Evolutionary conservation across 1,284 basidiomycete genomes (phyloP), one percentile per base, ranked within the genome.

Genomic region (Rhodotorula sp.): DNA sequence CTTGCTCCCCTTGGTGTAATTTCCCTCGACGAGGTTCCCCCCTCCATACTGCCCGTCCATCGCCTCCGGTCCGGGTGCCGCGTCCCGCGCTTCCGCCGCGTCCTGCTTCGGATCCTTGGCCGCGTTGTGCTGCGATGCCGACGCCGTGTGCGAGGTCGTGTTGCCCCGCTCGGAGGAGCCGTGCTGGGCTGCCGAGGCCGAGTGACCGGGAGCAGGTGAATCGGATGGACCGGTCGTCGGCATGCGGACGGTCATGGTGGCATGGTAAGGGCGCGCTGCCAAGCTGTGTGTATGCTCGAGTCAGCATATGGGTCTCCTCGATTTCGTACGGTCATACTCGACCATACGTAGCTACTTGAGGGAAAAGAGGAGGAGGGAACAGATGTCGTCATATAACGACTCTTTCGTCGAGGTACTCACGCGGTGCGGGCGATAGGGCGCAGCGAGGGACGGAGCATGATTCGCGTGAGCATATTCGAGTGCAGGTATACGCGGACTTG

Each of bases 21-120:
- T 57, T 3, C 60, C 60, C 48, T 67, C 66, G 60, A 62, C 60
- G 20, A 56, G 24, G 20, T 51, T 37, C 4, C 60, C 66, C 0
- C 20, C n/a, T 3, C 66, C 66, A n/a, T 67, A 67, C 54, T 58
- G 54, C 0, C n/a, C 66, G 17, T 67, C 66, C 18, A 60, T 60
- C 7, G 46, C 66, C 17, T 61, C 66, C 7, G 51, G 44, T 2
- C 66, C 66, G 1, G 66, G 54, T 3, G 48, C 46, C 15, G 60
- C 60, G 4, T 46, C 66, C 54, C 57, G 54, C 6, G 66, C 60
- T 55, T 67, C 46, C 66, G 51, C 37, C 46, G 42, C 26, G 46
- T 67, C 66, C 66, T 51, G 46, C 8, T 29, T 24, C 54, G 53
- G 20, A 42, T 60, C 58, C 46, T 67, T 67, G n/a, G 60, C 45